These are phyloP conservation scores for Oxytropis ochrocephala DNA, from an alignment of 306 rosid species.

Conservation along the genomic window DNA sequence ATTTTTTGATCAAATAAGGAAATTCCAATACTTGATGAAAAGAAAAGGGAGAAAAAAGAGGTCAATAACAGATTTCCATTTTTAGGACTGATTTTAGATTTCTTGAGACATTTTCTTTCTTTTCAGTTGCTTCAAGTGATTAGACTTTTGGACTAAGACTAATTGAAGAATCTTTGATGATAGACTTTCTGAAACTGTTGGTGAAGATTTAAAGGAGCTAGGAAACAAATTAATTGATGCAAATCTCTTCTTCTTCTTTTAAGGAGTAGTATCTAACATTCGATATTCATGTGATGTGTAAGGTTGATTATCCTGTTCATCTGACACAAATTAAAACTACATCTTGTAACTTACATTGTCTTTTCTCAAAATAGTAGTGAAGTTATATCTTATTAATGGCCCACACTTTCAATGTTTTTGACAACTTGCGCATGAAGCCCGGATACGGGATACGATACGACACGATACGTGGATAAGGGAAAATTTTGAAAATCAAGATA, in stretches of 20 bases:
- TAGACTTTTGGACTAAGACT: neutral
- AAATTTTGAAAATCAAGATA: too few species aligned
- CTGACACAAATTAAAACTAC: neutral
- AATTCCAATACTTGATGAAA: neutral
- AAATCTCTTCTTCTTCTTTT: neutral
- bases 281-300: slow-evolving; percentile 20
- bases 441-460: too few species aligned
- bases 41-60: neutral
- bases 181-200: neutral
- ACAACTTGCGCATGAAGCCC: neutral
- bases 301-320: neutral
- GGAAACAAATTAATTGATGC: slow-evolving; percentile 19
- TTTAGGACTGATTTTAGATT: slow-evolving; percentile 17
- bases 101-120: slow-evolving; percentile 12
- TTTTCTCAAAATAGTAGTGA: slow-evolving; percentile 9
- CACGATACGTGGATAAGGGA: too few species aligned
- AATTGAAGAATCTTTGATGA: neutral
- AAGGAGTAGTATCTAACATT: neutral
- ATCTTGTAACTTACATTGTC: slow-evolving; percentile 2
- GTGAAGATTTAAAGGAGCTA: slow-evolving; percentile 23
- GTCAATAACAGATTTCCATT: slow-evolving; percentile 11
- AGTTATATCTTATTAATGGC: slow-evolving; percentile 7
- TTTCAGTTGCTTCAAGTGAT: slow-evolving; percentile 3
- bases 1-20: slow-evolving; percentile 3
- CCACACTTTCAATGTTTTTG: slow-evolving; percentile 32